These are phyloP conservation scores for Fusarium annulatum DNA, from an alignment of 2,329 filamentous ascomycete genomes.

Conservation along the genomic window DNA sequence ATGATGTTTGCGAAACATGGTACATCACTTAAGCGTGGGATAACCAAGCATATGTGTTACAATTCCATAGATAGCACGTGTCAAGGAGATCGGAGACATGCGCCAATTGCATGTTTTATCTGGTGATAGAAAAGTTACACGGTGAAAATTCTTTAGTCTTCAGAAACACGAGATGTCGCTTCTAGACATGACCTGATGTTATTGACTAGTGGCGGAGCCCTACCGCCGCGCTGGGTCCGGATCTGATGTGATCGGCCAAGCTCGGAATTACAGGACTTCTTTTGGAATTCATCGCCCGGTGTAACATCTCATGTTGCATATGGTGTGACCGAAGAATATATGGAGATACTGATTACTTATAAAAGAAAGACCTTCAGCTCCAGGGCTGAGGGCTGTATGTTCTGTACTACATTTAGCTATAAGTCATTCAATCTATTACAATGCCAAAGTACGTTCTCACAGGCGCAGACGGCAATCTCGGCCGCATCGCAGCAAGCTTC, in stretches of 20 bases:
- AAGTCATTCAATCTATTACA: neutral
- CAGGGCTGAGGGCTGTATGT: fast-evolving
- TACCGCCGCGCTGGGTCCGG: constrained; percentile 28
- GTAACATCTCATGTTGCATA: neutral
- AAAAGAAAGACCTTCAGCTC: neutral
- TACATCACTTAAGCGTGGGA: neutral
- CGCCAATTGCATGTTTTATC: constrained; percentile 49
- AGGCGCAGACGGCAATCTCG: constrained; percentile 42
- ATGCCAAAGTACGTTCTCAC: constrained; percentile 44
- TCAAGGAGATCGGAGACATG: neutral
- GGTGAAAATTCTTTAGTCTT: neutral
- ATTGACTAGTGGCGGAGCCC: neutral
- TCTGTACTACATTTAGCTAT: neutral
- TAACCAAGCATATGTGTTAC: too few species aligned
- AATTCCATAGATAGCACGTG: neutral
- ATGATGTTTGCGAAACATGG: neutral
- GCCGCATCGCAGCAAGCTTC: constrained; percentile 37
- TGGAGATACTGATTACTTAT: neutral
- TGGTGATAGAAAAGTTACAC: neutral
- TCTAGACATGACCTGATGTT: constrained; percentile 15
- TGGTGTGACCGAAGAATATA: neutral
- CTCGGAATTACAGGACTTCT: constrained; percentile 27
- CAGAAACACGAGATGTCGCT: constrained; percentile 9
- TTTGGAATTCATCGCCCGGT: constrained; percentile 17
- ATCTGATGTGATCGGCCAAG: constrained; percentile 17